Base-by-base conservation (phyloP, 257 asterid species). In the Solanum rostratum region DNA sequence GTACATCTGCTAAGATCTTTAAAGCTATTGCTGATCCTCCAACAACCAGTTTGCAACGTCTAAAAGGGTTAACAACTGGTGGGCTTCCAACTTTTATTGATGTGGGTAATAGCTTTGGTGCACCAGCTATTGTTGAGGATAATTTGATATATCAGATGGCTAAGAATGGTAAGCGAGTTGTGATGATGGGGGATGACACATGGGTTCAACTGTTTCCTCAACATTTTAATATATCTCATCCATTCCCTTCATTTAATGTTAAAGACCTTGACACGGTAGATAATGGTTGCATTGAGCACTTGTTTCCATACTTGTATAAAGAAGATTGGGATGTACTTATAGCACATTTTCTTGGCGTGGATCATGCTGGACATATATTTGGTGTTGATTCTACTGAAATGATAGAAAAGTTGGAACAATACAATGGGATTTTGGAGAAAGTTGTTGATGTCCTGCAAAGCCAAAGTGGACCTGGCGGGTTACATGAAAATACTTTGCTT, bases 151-250 rank as follows among this genome's bases (percentile, higher is more conserved):
- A 90, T 89, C 99, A 96, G 98, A 85, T 96, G 91, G 98, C 91
- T 85, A 92, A 89, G 87, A 96, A 89, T 91, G 99, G 98, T 84
- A 96, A 93, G 85, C 90, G 95, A 79, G 98, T 94, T 87, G 92
- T 92, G 88, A 93, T 96, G 98, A 96, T 96, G 99, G 99, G 98
- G 84, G 99, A 96, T 84, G 99, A 96, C 85, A 96, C 99, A 10
- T 96, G 99, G 99, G 65, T 91, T 87, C 98, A 96, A 85, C 88
- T 96, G 83, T 96, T 96, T 91, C 99, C 99, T 54, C 65, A 91
- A 84, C 98, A 95, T 88, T 96, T 96, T 63, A 83, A 88, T 74
- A 85, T 45, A 83, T 92, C 97, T 80, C 88, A 92, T 88, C 98
- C 99, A 4, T 95, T 90, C 86, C 99, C 99, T 41, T 96, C 99